Conservation (phyloP, 2,329 filamentous ascomycete genomes). For the Colletotrichum theobromicola region DNA sequence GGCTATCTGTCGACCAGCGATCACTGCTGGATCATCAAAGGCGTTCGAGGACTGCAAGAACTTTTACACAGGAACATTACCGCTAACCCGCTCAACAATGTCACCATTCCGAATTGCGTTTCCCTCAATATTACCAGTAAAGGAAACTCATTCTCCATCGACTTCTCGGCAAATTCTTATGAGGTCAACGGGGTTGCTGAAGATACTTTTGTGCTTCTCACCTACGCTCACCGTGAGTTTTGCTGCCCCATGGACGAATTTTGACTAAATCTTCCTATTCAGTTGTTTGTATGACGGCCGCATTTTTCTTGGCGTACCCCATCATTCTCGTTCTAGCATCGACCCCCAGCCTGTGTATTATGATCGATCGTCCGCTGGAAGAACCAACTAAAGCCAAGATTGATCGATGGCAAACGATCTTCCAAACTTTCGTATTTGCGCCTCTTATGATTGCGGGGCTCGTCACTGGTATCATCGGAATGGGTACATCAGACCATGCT, state of each 20-base stretch:
- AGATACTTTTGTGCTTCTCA: background rate
- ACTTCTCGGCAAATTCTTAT: background rate
- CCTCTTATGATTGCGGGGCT: background rate
- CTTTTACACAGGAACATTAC: constrained; percentile 1
- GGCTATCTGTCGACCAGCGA: background rate
- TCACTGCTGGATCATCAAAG: constrained; percentile 17
- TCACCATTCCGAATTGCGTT: constrained; percentile 10
- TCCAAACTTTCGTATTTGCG: background rate
- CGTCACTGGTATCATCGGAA: background rate
- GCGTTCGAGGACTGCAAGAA: constrained; percentile 2
- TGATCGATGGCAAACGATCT: constrained; percentile 5
- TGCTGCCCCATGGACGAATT: background rate
- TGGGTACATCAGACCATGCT: background rate
- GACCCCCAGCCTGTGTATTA: constrained; percentile 1
- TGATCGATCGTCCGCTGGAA: constrained; percentile 10
- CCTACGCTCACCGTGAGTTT: constrained; percentile 5
- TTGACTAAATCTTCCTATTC: background rate
- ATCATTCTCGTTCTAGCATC: constrained; percentile 1
- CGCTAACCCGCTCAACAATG: constrained; percentile 6
- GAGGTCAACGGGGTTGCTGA: background rate
- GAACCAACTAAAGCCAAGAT: background rate
- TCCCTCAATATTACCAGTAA: background rate
- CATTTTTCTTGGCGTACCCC: constrained; percentile 12
- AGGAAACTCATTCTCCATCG: constrained; percentile 10
- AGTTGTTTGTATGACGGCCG: constrained; percentile 4